phyloP scores from a whole-genome alignment of 2,329 filamentous ascomycete genomes.

The Sporothrix curviconia region DNA sequence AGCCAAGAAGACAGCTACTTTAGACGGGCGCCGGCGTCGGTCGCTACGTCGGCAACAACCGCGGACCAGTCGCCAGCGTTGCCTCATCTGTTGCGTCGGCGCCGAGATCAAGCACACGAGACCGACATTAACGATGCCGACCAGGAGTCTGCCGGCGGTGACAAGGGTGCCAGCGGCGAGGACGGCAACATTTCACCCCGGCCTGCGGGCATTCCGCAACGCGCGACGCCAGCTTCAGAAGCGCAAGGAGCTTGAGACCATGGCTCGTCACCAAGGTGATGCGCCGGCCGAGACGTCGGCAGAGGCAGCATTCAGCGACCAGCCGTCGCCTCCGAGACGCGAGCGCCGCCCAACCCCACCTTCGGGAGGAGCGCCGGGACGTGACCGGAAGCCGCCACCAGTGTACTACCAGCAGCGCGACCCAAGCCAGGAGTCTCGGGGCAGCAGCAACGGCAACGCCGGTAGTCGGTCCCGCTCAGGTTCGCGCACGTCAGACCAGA shows the following conservation, averaged over 20 bases:
- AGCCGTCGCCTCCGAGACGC: neutral
- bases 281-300: neutral
- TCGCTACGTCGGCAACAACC: neutral
- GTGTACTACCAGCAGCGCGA: conserved; percentile 38
- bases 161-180: conserved; percentile 28
- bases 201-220: conserved; percentile 51
- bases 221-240: conserved; percentile 51
- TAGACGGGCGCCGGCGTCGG: neutral
- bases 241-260: conserved; percentile 46
- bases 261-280: conserved; percentile 34
- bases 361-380: neutral
- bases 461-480: conserved; percentile 22
- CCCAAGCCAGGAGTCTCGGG: conserved; percentile 38
- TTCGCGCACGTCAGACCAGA: conserved; percentile 26
- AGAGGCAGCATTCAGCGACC: neutral
- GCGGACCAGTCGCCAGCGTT: neutral
- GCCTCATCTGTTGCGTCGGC: neutral
- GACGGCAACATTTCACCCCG: conserved; percentile 39
- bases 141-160: conserved; percentile 14
- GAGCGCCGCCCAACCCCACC: conserved; percentile 23
- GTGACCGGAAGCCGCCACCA: conserved; percentile 39
- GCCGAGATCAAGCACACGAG: conserved; percentile 11
- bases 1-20: neutral
- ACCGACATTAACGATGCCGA: conserved; percentile 13
- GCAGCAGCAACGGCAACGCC: conserved; percentile 18